Evolutionary conservation across 2,329 filamentous ascomycete genomes (phyloP).

Genomic region (Hortaea sp.): DNA sequence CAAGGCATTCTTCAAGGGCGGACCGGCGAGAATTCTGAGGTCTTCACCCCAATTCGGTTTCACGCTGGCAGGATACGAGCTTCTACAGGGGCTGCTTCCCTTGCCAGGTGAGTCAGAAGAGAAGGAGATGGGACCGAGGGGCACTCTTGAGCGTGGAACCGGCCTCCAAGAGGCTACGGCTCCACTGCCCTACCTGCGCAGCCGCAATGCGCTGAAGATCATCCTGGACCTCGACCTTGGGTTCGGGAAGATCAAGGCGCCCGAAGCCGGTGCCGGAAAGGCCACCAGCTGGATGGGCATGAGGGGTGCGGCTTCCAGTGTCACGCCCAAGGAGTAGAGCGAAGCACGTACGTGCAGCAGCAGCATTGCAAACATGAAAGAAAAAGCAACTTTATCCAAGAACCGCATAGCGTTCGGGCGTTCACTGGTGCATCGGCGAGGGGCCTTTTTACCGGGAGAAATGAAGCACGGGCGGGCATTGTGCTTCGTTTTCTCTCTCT

Average conservation of each 20-base stretch:
- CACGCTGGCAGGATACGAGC: conserved; percentile 89
- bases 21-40: conserved; percentile 85
- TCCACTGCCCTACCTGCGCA: conserved; percentile 57
- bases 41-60: conserved; percentile 97
- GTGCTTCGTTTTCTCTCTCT: no score
- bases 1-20: conserved; percentile 96
- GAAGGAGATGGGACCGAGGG: conserved; percentile 39
- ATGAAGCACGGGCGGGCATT: no score
- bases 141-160: conserved; percentile 53
- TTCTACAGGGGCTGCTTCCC: conserved; percentile 72
- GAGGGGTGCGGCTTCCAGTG: background rate
- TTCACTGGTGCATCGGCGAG: background rate
- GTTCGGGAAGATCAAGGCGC: conserved; percentile 50
- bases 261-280: background rate
- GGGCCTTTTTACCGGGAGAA: no score
- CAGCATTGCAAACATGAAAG: no score
- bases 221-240: conserved; percentile 90
- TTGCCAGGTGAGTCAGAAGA: conserved; percentile 54
- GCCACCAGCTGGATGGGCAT: conserved; percentile 1
- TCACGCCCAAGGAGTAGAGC: background rate
- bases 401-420: conserved; percentile 1
- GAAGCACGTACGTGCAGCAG: background rate
- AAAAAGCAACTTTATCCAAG: no score
- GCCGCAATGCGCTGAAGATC: conserved; percentile 87
- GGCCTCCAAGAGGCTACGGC: conserved; percentile 54